phyloP scores from a whole-genome alignment of 192 early-diverging fungal genomes.

The Backusella liffmaniae region DNA sequence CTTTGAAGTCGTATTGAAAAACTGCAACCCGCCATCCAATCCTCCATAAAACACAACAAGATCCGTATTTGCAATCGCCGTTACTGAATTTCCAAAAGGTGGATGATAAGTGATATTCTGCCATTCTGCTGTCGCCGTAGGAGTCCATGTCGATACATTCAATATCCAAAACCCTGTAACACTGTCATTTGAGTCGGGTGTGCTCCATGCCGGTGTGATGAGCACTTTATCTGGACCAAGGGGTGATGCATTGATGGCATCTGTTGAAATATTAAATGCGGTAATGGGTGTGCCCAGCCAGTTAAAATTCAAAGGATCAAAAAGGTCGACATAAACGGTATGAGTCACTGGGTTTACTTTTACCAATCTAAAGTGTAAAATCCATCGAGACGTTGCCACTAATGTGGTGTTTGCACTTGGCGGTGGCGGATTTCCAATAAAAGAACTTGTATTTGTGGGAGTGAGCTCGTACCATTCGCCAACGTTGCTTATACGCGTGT shows the following conservation, averaged over 20 bases:
- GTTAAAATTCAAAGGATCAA: constrained; percentile 4
- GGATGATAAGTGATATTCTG: neutral
- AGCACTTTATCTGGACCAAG: neutral
- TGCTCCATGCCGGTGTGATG: neutral
- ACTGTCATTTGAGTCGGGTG: neutral
- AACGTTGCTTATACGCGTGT: neutral
- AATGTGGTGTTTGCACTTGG: neutral
- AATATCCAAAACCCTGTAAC: neutral
- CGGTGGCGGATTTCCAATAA: neutral
- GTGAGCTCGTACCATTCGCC: neutral
- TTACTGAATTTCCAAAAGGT: neutral
- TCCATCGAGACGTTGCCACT: neutral
- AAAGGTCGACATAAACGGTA: neutral
- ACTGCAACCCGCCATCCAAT: neutral
- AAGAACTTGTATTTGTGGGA: neutral
- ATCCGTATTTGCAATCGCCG: neutral
- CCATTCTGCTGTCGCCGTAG: neutral
- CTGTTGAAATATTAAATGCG: neutral
- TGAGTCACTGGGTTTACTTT: neutral
- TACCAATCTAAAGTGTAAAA: neutral
- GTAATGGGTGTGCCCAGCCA: neutral
- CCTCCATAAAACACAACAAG: constrained; percentile 1
- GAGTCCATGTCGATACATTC: neutral
- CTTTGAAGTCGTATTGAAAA: neutral
- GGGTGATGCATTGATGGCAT: neutral